Percentiles rank a stretch among this genome's conserved stretches.
These are phyloP conservation scores for Berkeleyomyces basicola DNA, from an alignment of 2,329 filamentous ascomycete genomes.

Conservation along the genomic window DNA sequence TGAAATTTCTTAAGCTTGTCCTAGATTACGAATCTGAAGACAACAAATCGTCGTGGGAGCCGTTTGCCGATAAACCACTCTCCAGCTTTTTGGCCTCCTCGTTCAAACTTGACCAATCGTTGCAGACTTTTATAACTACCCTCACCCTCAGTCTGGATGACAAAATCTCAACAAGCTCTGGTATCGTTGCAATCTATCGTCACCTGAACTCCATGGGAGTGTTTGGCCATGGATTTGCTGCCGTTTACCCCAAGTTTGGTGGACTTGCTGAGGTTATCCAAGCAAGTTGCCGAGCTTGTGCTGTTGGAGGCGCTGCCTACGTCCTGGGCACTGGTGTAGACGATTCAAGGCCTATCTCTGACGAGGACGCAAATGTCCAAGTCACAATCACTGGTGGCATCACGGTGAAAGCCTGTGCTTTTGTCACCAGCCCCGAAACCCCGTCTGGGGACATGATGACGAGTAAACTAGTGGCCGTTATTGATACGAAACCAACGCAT, in stretches of 20 bases:
- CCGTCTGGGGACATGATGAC: not conserved
- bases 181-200: conserved; percentile 55
- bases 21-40: conserved; percentile 47
- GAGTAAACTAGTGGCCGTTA: conserved; percentile 42
- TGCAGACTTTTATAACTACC: conserved; percentile 46
- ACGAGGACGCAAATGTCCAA: conserved; percentile 15
- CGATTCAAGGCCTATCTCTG: conserved; percentile 16
- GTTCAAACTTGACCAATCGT: conserved; percentile 50
- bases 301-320: conserved; percentile 82
- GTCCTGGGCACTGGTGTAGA: conserved; percentile 59
- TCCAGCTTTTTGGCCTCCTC: conserved; percentile 40
- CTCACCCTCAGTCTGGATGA: conserved; percentile 58
- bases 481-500: conserved; percentile 45
- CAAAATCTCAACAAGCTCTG: conserved; percentile 45
- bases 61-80: conserved; percentile 37
- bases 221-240: conserved; percentile 78
- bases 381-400: conserved; percentile 19
- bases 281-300: conserved; percentile 75
- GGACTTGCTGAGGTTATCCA: conserved; percentile 78
- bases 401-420: conserved; percentile 34
- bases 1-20: conserved; percentile 89
- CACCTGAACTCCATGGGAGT: conserved; percentile 76
- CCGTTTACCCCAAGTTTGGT: conserved; percentile 85
- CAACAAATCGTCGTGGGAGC: conserved; percentile 41
- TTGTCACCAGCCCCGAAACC: conserved; percentile 27